Conservation (phyloP, 1,284 basidiomycete species). For the Cutaneotrichosporon curvatum region DNA sequence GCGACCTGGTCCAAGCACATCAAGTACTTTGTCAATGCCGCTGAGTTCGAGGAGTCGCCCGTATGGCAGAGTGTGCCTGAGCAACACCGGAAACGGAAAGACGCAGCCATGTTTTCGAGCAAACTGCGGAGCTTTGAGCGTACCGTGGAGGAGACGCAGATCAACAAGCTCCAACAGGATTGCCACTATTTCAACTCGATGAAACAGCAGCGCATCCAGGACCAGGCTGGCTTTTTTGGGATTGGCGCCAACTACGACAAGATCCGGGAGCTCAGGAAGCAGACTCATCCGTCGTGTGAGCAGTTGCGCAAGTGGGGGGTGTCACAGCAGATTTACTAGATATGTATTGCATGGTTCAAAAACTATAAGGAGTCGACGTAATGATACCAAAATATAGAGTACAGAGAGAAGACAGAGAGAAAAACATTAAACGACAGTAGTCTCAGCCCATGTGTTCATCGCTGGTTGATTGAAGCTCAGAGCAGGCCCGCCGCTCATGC, state of each 20-base stretch:
- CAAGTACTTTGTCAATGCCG: slow-evolving; percentile 76
- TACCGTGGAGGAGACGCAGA: slow-evolving; percentile 64
- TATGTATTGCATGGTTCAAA: not conserved
- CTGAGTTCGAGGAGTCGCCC: slow-evolving; percentile 71
- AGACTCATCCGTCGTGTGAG: slow-evolving; percentile 58
- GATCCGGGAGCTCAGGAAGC: slow-evolving; percentile 31
- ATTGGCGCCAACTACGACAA: slow-evolving; percentile 83
- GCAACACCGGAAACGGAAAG: slow-evolving; percentile 48
- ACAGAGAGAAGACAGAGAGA: too few relatives aligned
- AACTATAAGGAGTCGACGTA: too few relatives aligned
- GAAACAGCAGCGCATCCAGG: slow-evolving; percentile 53
- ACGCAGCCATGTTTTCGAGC: slow-evolving; percentile 34
- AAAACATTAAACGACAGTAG: too few relatives aligned
- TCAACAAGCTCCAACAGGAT: slow-evolving; percentile 59
- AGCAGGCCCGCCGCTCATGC: slow-evolving; percentile 4
- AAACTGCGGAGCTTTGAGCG: slow-evolving; percentile 42
- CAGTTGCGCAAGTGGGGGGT: slow-evolving; percentile 34
- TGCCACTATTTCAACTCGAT: slow-evolving; percentile 34
- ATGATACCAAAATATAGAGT: too few relatives aligned
- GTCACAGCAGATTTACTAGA: slow-evolving; percentile 12
- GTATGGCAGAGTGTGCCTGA: slow-evolving; percentile 57
- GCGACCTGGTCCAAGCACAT: slow-evolving; percentile 63
- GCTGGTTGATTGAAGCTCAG: slow-evolving; percentile 1
- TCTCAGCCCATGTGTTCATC: not conserved
- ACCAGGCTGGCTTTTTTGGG: slow-evolving; percentile 77